phyloP scores from a whole-genome alignment of 2,329 filamentous ascomycete genomes.

The Aplosporella prunicola region DNA sequence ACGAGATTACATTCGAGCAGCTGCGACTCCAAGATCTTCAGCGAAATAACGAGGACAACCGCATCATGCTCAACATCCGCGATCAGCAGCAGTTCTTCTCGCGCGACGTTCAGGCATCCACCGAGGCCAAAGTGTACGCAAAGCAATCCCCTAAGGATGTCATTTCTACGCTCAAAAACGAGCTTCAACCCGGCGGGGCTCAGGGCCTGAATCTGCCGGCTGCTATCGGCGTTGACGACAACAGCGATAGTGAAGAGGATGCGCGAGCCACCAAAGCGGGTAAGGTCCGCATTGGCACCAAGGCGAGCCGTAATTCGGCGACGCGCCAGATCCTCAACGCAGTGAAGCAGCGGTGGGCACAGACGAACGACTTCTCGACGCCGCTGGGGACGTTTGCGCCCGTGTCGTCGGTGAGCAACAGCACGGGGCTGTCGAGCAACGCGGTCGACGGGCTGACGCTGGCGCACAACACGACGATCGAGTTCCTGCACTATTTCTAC shows the following conservation, averaged over 20 bases:
- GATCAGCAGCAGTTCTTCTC: slow-evolving; percentile 80
- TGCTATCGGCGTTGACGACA: slow-evolving; percentile 59
- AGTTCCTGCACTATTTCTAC: slow-evolving; percentile 99
- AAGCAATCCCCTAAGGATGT: slow-evolving; percentile 62
- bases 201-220: slow-evolving; percentile 46
- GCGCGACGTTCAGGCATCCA: slow-evolving; percentile 35
- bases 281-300: slow-evolving; percentile 56
- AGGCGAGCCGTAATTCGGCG: slow-evolving; percentile 53
- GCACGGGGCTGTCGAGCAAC: slow-evolving; percentile 26
- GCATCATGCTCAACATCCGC: slow-evolving; percentile 76
- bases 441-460: slow-evolving; percentile 56
- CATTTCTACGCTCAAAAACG: slow-evolving; percentile 52
- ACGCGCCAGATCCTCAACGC: slow-evolving; percentile 58
- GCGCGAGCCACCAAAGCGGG: slow-evolving; percentile 49
- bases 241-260: slow-evolving; percentile 48
- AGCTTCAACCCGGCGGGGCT: slow-evolving; percentile 43
- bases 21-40: slow-evolving; percentile 72
- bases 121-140: slow-evolving; percentile 49
- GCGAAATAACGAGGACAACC: slow-evolving; percentile 61
- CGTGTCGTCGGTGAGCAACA: slow-evolving; percentile 21
- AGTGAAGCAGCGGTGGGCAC: slow-evolving; percentile 51
- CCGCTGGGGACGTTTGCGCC: slow-evolving; percentile 18
- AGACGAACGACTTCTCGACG: slow-evolving; percentile 37
- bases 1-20: slow-evolving; percentile 65
- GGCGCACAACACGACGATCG: slow-evolving; percentile 85